Conservation (phyloP, 768 basidiomycete species). For the Pleurotus sapidus region DNA sequence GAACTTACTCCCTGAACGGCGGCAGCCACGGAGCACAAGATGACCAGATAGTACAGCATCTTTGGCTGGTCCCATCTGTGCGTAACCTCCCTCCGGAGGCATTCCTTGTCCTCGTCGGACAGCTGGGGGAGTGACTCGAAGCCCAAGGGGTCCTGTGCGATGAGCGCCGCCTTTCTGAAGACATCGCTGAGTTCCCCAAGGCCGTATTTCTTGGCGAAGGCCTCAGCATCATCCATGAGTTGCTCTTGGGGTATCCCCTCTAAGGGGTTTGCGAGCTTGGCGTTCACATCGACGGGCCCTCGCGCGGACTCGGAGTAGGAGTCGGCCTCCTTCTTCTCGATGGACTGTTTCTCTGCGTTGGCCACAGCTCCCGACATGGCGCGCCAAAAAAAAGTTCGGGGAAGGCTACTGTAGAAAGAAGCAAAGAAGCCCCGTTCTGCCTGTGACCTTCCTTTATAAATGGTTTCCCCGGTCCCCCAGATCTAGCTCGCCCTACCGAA, state of each 20-base stretch:
- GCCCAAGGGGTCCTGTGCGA: constrained; percentile 63
- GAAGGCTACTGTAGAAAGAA: background rate
- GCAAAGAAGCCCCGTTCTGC: background rate
- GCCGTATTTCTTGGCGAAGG: constrained; percentile 52
- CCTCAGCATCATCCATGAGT: constrained; percentile 57
- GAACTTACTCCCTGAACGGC: constrained; percentile 62
- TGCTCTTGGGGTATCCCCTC: constrained; percentile 56
- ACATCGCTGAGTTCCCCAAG: constrained; percentile 40
- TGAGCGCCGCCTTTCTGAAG: constrained; percentile 68
- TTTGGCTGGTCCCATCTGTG: constrained; percentile 49
- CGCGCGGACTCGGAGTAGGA: background rate
- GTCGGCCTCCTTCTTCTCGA: constrained; percentile 7
- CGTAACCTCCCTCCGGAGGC: constrained; percentile 39
- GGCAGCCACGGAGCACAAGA: constrained; percentile 67
- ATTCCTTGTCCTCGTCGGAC: constrained; percentile 33
- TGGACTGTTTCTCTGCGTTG: background rate
- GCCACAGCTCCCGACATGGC: background rate
- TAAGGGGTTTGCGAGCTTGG: constrained; percentile 15
- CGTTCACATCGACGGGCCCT: background rate
- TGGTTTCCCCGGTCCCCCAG: background rate
- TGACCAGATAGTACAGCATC: constrained; percentile 39
- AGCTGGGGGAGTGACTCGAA: constrained; percentile 40
- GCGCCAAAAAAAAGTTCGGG: background rate
- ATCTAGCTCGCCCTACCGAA: background rate
- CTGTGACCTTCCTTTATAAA: background rate